Conservation (phyloP, 139 green algal genomes). For the Micromonas pusilla region DNA sequence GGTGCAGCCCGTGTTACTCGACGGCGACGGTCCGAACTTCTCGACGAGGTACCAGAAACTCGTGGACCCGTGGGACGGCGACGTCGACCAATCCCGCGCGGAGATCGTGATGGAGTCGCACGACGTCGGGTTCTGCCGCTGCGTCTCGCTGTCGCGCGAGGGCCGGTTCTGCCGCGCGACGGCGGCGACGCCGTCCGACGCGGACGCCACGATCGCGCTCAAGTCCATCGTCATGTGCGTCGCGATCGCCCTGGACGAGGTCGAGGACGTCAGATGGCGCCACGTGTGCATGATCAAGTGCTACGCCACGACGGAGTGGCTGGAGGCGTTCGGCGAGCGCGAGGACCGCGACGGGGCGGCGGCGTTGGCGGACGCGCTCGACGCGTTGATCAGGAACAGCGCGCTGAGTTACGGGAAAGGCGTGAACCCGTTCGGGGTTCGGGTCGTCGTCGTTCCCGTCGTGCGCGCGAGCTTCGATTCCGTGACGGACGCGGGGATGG, state of each 20-base stretch:
- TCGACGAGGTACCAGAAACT: too few relatives aligned
- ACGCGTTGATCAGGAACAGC: not conserved
- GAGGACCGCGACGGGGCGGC: not conserved
- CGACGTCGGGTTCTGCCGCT: not conserved
- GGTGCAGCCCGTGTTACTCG: conserved; percentile 3
- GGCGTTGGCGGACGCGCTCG: not conserved
- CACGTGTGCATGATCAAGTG: too few relatives aligned
- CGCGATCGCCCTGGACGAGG: too few relatives aligned
- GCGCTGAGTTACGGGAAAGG: too few relatives aligned
- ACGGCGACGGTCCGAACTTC: conserved; percentile 5
- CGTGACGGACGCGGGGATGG: not conserved
- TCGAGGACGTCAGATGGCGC: too few relatives aligned
- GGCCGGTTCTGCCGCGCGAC: not conserved
- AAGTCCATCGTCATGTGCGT: too few relatives aligned
- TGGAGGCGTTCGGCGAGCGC: not conserved
- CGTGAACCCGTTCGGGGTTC: not conserved
- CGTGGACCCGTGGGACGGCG: not conserved
- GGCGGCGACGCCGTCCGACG: not conserved
- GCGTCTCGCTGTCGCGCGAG: not conserved
- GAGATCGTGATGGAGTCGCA: not conserved
- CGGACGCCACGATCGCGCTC: too few relatives aligned
- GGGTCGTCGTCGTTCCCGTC: not conserved
- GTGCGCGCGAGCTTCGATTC: not conserved
- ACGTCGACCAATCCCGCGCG: not conserved
- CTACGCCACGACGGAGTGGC: not conserved